Evolutionary conservation across 768 basidiomycete species (phyloP), one percentile per base, ranked within the genome.

Genomic region (Macrolepiota albuminosa): DNA sequence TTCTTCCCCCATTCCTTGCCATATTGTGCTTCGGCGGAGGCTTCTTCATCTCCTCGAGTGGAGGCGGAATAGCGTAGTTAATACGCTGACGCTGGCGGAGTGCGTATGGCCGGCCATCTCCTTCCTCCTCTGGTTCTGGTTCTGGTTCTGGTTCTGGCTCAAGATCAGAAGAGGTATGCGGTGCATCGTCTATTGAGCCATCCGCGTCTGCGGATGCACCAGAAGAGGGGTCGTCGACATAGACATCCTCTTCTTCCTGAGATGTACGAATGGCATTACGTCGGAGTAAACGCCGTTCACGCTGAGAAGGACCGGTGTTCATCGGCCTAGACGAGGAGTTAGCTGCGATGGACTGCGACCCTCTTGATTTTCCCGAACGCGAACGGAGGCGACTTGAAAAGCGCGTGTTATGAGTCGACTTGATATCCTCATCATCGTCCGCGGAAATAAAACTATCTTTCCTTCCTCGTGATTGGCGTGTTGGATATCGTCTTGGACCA

Each of bases 1-100:
- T 66, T 34, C 67, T 70, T 14, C 65, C 70, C 33, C 61, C 67
- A 53, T 65, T 67, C 53, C 64, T 71, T 47, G 66, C 72, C 48
- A 73, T 72, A 56, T 57, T 56, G 21, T 64, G 67, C 60, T 76
- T 78, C 34, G 78, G 77, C 0, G 83, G 57, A n/a, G 57, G 81
- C 46, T 78, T 78, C 2, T 70, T 66, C 70, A 89, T 73, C 39
- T 92, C 89, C 53, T 93, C 91, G 16, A 93, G 74, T 0, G 91
- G 88, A 0, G 91, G 91, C 1, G 88, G 89, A 24, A 92, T 88
- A 13, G 87, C 86, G 58, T 93, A 93, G 68, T 93, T 91, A 65
- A 93, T 84, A 61, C 81, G 80, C 48, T 76, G 76, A 54, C 91
- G 77, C 66, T 85, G 83, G 21, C 91, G 77, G 40, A 93, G 75